Base-by-base conservation (phyloP, 768 basidiomycete genomes). In the Thelephora ganbajun region DNA sequence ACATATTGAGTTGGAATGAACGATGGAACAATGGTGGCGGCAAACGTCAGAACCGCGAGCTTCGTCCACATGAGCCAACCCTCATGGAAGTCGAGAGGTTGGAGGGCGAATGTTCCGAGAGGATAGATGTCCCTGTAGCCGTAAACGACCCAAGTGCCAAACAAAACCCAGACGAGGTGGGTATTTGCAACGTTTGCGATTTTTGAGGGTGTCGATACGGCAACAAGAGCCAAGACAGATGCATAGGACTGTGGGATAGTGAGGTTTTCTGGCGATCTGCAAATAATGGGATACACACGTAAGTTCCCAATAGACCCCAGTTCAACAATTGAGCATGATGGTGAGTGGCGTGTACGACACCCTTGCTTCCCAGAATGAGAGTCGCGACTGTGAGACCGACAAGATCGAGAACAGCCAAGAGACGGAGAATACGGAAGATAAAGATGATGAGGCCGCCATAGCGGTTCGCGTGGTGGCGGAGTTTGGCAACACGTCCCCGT, bases 91-190 rank as follows among this genome's bases (percentile, higher is more conserved):
- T 71, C 70, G 11, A 60, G 33, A 3, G 71, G 67, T 7, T 30
- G 6, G 4, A 63, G 54, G 22, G 56, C 52, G 48, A 57, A 63
- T 0, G 67, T 70, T 13, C 60, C 56, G 0, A 70, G 53, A 1
- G 70, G 70, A 59, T 61, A 71, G 5, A 73, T 33, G 22, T 59
- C 54, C 16, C 69, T 60, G 52, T 69, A 69, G 13, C 56, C 51
- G 52, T 64, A 71, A 5, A 67, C 57, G 12, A 44, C 49, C 55
- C 61, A 68, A 3, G 56, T 57, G 34, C 57, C 46, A 18, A 66
- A 45, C 5, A 69, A 56, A 6, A 69, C 56, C 42, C 56, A 54
- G 43, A 59, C 57, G 26, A 65, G 56, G 48, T 69, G 69, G 7
- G 55, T 52, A 50, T 56, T 57, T 5, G 61, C 52, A 11, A 56